These are phyloP conservation scores for Plectranthus barbatus DNA, from an alignment of 257 asterid species.

Conservation along the genomic window DNA sequence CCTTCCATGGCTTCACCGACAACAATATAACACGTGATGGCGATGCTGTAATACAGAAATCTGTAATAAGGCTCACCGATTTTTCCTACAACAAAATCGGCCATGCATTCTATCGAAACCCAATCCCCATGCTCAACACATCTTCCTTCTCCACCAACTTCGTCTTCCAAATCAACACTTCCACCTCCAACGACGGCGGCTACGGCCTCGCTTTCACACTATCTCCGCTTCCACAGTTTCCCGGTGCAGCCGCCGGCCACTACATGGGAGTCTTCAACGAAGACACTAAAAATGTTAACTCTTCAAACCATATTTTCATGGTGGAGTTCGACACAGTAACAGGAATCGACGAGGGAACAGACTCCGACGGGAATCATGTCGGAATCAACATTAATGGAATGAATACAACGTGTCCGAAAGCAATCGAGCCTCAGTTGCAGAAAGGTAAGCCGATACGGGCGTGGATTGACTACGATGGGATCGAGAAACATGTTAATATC, in stretches of 20 bases:
- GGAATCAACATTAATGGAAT: constrained; percentile 48
- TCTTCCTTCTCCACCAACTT: constrained; percentile 49
- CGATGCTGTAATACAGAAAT: constrained; percentile 11
- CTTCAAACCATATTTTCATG: constrained; percentile 41
- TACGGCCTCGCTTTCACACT: constrained; percentile 59
- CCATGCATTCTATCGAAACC: constrained; percentile 42
- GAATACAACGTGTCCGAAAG: background rate
- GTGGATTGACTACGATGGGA: constrained; percentile 63
- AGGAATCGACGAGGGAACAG: constrained; percentile 24
- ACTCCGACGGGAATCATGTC: constrained; percentile 38
- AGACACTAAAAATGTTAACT: background rate
- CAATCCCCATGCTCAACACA: constrained; percentile 11
- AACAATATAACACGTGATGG: constrained; percentile 34
- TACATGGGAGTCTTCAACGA: constrained; percentile 47
- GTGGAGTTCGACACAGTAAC: constrained; percentile 67
- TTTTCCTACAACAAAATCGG: constrained; percentile 33
- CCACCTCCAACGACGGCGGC: constrained; percentile 31
- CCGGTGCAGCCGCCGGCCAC: constrained; percentile 27
- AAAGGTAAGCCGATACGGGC: constrained; percentile 34
- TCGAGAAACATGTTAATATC: constrained; percentile 23
- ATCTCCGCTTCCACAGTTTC: constrained; percentile 30
- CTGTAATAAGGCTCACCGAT: constrained; percentile 55
- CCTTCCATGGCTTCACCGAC: constrained; percentile 45
- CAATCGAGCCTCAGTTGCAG: constrained; percentile 1
- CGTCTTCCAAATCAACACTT: constrained; percentile 44